These are phyloP conservation scores for Leccinum pachyderme DNA, from an alignment of 1,284 basidiomycete genomes.

Conservation along the genomic window DNA sequence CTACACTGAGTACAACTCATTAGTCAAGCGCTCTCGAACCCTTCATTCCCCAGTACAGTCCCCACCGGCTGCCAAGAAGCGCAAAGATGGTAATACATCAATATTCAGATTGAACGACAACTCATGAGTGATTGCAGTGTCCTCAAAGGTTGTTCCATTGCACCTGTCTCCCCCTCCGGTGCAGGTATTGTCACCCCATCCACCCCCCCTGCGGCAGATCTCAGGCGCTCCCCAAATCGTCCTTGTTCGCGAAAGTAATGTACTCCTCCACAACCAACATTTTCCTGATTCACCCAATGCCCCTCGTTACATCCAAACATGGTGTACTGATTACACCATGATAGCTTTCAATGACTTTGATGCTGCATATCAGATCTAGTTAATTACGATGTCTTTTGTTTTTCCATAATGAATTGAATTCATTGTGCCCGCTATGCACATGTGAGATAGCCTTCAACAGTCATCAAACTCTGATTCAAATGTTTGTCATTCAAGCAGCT, in stretches of 20 bases:
- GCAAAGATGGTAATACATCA: not conserved
- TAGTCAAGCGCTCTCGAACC: not conserved
- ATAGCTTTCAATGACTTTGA: not conserved
- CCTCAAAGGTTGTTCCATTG: not conserved
- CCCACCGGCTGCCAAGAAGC: not conserved
- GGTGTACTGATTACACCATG: not conserved
- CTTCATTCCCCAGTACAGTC: not conserved
- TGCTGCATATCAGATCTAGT: too few relatives aligned
- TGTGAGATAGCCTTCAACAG: too few relatives aligned
- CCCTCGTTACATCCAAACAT: not conserved
- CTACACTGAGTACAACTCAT: not conserved
- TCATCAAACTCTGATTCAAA: too few relatives aligned
- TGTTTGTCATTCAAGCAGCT: too few relatives aligned
- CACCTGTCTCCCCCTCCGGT: not conserved
- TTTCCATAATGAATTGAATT: not conserved
- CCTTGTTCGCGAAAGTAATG: not conserved
- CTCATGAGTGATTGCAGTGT: not conserved
- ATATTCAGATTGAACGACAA: too few relatives aligned
- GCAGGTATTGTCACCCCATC: not conserved
- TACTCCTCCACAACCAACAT: not conserved
- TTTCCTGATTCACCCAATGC: not conserved
- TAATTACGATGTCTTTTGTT: not conserved
- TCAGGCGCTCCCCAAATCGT: not conserved
- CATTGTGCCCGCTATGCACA: too few relatives aligned
- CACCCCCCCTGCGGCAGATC: not conserved